These are phyloP conservation scores for Chlorella sp. DNA, from an alignment of 139 green algal species.

Conservation along the genomic window DNA sequence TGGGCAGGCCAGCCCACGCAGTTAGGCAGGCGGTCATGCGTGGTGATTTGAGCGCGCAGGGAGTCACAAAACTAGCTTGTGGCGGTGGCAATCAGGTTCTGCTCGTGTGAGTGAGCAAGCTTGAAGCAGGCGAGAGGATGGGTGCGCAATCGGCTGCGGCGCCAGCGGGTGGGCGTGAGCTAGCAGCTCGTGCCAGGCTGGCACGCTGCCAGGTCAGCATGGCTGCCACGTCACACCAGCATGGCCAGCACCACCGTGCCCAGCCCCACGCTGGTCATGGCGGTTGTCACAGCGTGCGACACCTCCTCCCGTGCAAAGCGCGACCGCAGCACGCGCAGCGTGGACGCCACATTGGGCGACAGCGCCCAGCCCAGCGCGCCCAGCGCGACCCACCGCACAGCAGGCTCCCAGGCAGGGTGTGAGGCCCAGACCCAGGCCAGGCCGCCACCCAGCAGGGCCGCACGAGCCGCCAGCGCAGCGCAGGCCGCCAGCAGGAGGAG, in stretches of 20 bases:
- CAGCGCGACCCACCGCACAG: background rate
- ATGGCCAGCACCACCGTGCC: constrained; percentile 29
- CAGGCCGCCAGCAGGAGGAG: constrained; percentile 10
- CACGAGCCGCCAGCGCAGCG: background rate
- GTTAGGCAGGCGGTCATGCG: too few species aligned
- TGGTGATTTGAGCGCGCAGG: too few species aligned
- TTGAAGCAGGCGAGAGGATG: too few species aligned
- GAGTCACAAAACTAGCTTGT: too few species aligned
- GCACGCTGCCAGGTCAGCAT: background rate
- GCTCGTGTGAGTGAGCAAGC: too few species aligned
- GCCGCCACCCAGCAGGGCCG: background rate
- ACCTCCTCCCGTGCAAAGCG: background rate
- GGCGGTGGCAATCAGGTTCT: too few species aligned
- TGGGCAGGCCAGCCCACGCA: too few species aligned
- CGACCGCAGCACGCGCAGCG: constrained; percentile 6
- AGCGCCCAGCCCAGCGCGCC: background rate
- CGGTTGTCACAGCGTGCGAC: background rate
- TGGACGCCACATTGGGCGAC: background rate
- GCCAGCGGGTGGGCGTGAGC: too few species aligned
- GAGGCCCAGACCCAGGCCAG: constrained; percentile 21
- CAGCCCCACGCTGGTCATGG: background rate
- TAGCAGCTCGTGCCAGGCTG: too few species aligned
- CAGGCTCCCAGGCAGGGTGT: background rate
- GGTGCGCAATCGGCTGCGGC: too few species aligned
- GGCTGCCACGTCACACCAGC: background rate